These are phyloP conservation scores for Verruconis gallopava DNA, from an alignment of 2,329 filamentous ascomycete genomes.

Conservation along the genomic window DNA sequence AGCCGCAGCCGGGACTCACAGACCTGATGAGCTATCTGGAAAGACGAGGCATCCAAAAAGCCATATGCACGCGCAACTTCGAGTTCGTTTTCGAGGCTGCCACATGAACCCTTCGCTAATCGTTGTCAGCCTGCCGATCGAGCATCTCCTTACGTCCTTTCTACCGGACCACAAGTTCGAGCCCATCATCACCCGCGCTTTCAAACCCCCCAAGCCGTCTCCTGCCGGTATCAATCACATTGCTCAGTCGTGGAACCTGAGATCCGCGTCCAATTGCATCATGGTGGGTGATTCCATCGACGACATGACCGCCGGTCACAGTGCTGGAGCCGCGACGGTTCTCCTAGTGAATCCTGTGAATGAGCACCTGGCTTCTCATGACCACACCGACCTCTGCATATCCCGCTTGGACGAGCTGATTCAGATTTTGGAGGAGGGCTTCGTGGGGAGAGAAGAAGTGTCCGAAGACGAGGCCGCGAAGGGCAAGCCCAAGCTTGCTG, in stretches of 20 bases:
- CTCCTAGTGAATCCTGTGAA: constrained; percentile 78
- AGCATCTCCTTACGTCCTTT: constrained; percentile 63
- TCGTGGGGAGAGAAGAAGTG: constrained; percentile 30
- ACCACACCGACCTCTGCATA: constrained; percentile 66
- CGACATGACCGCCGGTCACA: constrained; percentile 78
- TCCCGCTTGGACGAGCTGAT: constrained; percentile 62
- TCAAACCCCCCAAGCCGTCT: constrained; percentile 71
- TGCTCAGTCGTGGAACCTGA: constrained; percentile 58
- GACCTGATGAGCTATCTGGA: constrained; percentile 76
- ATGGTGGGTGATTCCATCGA: constrained; percentile 59
- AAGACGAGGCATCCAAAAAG: constrained; percentile 52
- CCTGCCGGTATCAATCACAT: constrained; percentile 84
- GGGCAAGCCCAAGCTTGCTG: neutral
- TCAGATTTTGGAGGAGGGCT: constrained; percentile 60
- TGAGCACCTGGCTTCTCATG: constrained; percentile 51
- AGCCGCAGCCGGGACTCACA: constrained; percentile 67
- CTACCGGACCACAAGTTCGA: constrained; percentile 54
- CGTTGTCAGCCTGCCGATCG: constrained; percentile 45
- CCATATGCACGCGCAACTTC: constrained; percentile 90
- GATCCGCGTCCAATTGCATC: constrained; percentile 25
- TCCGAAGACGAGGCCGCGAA: neutral
- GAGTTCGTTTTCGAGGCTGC: constrained; percentile 32
- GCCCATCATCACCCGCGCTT: constrained; percentile 76
- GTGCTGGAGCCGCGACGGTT: constrained; percentile 82
- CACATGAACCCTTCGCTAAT: constrained; percentile 2